These are phyloP conservation scores for Leccinum variicolor DNA, from an alignment of 768 basidiomycete species.

Conservation along the genomic window DNA sequence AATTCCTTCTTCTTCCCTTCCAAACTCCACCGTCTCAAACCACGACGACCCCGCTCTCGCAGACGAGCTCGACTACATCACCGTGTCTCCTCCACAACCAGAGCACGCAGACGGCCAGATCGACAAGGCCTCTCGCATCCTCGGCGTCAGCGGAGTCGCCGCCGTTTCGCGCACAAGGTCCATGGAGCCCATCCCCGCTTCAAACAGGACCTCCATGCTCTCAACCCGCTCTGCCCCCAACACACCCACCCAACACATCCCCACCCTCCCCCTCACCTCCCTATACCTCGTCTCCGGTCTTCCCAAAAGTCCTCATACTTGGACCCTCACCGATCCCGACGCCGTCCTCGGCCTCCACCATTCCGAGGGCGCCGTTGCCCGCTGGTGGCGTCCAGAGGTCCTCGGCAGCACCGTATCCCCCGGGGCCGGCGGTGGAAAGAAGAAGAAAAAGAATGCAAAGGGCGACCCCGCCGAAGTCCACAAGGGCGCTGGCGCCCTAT, in stretches of 20 bases:
- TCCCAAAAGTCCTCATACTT: conserved; percentile 85
- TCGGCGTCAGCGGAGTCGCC: conserved; percentile 48
- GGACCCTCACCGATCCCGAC: conserved; percentile 86
- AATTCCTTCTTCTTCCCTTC: conserved; percentile 11
- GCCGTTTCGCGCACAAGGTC: conserved; percentile 55
- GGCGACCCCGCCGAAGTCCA: conserved; percentile 50
- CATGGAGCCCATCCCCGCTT: conserved; percentile 85
- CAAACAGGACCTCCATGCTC: conserved; percentile 71
- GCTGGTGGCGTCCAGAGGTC: conserved; percentile 92
- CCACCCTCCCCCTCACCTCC: conserved; percentile 74
- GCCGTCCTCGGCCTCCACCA: conserved; percentile 80
- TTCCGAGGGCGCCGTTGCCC: conserved; percentile 76
- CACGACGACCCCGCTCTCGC: conserved; percentile 39
- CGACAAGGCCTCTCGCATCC: conserved; percentile 76
- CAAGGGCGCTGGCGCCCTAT: conserved; percentile 78
- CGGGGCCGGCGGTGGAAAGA: conserved; percentile 77
- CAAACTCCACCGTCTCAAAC: conserved; percentile 3
- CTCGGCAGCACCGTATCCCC: conserved; percentile 85
- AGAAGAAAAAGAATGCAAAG: conserved; percentile 62
- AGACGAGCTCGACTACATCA: conserved; percentile 76
- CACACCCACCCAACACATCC: conserved; percentile 57
- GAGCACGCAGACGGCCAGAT: conserved; percentile 35
- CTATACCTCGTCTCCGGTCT: conserved; percentile 87
- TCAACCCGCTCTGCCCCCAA: conserved; percentile 51
- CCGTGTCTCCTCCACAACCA: conserved; percentile 33